Base-by-base conservation (phyloP, 768 basidiomycete genomes). In the Leccinum obscurum region DNA sequence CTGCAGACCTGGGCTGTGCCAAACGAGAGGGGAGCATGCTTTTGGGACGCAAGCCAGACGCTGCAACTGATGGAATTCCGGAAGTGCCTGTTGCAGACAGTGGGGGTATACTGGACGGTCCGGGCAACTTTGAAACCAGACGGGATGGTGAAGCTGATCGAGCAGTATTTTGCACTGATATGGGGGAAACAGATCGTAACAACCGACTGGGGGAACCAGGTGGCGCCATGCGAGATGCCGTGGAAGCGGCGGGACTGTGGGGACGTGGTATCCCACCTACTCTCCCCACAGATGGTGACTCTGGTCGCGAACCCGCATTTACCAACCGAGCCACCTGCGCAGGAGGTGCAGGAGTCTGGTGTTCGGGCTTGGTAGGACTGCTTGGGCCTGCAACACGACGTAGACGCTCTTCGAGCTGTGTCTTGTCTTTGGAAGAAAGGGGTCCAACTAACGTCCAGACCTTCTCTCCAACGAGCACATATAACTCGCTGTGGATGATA, bases 361-460 rank as follows among this genome's bases (percentile, higher is more conserved):
- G 78, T 63, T 76, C 76, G 32, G 61, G 55, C 41, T 72, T 78
- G 46, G 70, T 72, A 28, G 80, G 81, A 57, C 68, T 71, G 64
- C 83, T 84, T 34, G 89, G 85, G 6, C 88, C 88, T 32, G 87
- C 78, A n/a, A 93, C 85, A 35, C 92, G 88, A 51, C 91, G 88
- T 30, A 97, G 76, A 8, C 93, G 84, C 69, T 95, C 95, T 73
- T 96, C 94, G 32, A 97, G 82, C 68, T 95, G 92, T 9, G 93
- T 93, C 69, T 91, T 94, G 69, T 95, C 94, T 72, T 96, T 96
- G 5, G 90, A 78, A 50, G 88, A 83, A 30, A 97, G 77, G 9
- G 80, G 66, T 1, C 92, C 92, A 49, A 94, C 90, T 10, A 89
- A 74, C 11, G 82, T 77, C 92, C 91, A 95, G 13, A 95, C 84